Percentiles rank a stretch among this genome's conserved stretches.
Evolutionary conservation across 306 rosid genomes (phyloP).

Genomic region (Hylodesmum podocarpum): DNA sequence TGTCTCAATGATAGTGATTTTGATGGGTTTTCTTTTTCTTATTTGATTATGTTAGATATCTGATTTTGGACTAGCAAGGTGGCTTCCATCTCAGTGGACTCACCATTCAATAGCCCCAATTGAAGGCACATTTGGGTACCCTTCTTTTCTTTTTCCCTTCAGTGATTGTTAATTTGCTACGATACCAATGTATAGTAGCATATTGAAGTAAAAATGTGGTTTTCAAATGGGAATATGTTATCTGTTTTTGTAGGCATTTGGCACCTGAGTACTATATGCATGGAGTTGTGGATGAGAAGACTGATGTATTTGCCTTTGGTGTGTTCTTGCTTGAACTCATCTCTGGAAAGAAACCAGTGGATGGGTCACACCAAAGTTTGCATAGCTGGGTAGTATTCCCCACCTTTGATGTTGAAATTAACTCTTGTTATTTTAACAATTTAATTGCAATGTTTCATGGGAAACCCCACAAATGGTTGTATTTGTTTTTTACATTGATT

Average conservation of each 20-base stretch:
- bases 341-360: conserved; percentile 85
- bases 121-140: conserved; percentile 94
- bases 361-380: conserved; percentile 80
- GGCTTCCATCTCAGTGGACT: conserved; percentile 98
- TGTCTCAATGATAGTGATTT: background rate
- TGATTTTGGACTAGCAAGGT: conserved; percentile 97
- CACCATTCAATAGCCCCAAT: conserved; percentile 97
- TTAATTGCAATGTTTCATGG: conserved; percentile 17
- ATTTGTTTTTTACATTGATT: background rate
- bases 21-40: background rate
- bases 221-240: background rate
- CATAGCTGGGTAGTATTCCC: conserved; percentile 70
- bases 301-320: conserved; percentile 97
- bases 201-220: conserved; percentile 3
- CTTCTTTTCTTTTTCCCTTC: background rate
- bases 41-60: conserved; percentile 57
- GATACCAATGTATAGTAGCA: too few species aligned
- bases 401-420: background rate
- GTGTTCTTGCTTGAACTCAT: conserved; percentile 75
- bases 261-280: conserved; percentile 90
- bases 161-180: background rate
- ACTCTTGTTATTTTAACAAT: background rate
- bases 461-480: conserved; percentile 1
- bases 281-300: conserved; percentile 93
- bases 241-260: conserved; percentile 52